Conservation (phyloP, 2,329 filamentous ascomycete species). For the Chalaropsis thielavioides region DNA sequence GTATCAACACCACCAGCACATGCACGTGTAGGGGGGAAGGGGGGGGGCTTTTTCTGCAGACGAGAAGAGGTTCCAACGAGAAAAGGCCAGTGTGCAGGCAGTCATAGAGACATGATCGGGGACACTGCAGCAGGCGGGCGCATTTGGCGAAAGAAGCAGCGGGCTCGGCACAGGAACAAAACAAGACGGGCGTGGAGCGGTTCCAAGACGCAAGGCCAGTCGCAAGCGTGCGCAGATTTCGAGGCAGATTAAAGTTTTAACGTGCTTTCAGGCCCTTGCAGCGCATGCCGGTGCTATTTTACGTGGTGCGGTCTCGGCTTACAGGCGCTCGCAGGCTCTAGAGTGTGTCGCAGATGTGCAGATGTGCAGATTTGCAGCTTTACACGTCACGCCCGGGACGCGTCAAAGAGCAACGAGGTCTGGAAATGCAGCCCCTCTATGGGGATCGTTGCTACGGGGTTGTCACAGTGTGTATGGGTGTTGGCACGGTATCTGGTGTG, state of each 20-base stretch:
- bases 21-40: not conserved
- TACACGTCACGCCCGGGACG: not conserved
- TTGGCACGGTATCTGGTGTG: slow-evolving; percentile 17
- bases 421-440: slow-evolving; percentile 7
- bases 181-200: not conserved
- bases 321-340: not conserved
- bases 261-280: not conserved
- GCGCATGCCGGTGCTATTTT: not conserved
- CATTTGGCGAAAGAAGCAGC: not conserved
- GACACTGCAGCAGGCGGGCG: not conserved
- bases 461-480: slow-evolving; percentile 3
- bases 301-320: not conserved
- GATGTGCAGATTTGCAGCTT: slow-evolving; percentile 6
- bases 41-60: not conserved
- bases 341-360: not conserved
- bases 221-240: not conserved
- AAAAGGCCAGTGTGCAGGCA: not conserved
- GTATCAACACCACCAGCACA: not conserved
- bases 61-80: not conserved
- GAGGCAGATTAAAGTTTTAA: not conserved
- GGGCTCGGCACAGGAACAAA: not conserved
- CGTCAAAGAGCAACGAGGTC: slow-evolving; percentile 11
- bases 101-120: not conserved
- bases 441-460: slow-evolving; percentile 9
- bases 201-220: not conserved